Evolutionary conservation across 2,329 filamentous ascomycete genomes (phyloP).

Genomic region (Fusarium goolgardi): DNA sequence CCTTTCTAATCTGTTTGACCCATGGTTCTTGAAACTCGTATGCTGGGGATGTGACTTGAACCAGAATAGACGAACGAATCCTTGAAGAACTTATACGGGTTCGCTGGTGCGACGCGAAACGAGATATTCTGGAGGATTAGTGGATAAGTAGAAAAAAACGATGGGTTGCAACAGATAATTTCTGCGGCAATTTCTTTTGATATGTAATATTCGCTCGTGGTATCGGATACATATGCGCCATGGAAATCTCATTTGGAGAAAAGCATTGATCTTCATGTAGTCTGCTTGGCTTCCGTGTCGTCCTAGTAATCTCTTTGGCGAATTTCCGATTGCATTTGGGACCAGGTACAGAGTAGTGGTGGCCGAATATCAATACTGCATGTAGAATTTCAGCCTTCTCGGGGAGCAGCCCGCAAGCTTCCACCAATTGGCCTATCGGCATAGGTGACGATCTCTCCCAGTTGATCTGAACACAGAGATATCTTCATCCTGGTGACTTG

Average conservation of each 20-base stretch:
- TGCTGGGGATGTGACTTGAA: background rate
- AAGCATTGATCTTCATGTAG: background rate
- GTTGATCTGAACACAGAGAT: background rate
- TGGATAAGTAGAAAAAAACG: background rate
- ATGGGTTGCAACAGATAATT: background rate
- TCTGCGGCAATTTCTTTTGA: background rate
- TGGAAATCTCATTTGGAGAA: background rate
- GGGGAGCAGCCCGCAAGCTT: background rate
- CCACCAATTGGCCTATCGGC: background rate
- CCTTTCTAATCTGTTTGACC: background rate
- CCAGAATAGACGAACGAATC: background rate
- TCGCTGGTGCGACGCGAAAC: background rate
- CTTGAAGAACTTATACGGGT: background rate
- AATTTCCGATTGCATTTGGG: background rate
- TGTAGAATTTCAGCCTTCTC: background rate
- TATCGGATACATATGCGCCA: background rate
- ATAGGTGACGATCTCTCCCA: background rate
- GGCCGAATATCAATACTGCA: background rate
- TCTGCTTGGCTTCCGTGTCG: background rate
- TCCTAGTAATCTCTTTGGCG: background rate
- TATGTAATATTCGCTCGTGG: background rate
- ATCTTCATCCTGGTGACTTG: background rate
- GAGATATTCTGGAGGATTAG: background rate
- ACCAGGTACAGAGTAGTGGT: background rate
- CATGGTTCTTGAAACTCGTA: background rate